Base-by-base conservation (phyloP, 148 eudicot genomes). In the Vaccinium macrocarpon region DNA sequence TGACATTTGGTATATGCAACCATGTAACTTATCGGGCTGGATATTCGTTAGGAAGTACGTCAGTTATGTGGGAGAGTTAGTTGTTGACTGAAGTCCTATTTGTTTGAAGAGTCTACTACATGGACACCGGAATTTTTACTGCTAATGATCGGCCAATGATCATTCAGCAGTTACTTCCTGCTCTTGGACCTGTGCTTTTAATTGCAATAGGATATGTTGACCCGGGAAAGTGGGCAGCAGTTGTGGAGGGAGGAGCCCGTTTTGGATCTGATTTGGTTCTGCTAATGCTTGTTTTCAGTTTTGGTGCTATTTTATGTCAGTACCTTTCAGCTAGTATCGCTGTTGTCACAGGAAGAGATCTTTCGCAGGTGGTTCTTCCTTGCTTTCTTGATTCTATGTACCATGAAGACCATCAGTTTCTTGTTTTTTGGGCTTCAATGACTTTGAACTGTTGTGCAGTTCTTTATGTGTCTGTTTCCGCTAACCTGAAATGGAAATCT, bases 181-280 rank as follows among this genome's bases (percentile, higher is more conserved):
- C 95, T 79, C 49, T 85, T 35, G 84, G 91, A 27, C 98, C 99
- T 25, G 82, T 87, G 76, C 88, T 97, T 68, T 83, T 93, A 52
- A 82, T 97, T 82, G 90, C 97, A 70, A 81, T 95, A 35, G 91
- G 95, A 79, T 95, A 92, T 87, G 87, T 95, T 61, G 98, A 97
- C 87, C 98, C 99, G 32, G 99, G 98, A 80, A 97, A 97, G 64
- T 97, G 98, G 98, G 95, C 91, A 61, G 90, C 96, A 82, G 87
- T 88, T 78, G 88, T 93, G 13, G 99, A 97, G 70, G 93, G 93
- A 72, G 99, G 99, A 79, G 96, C 99, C 61, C 96, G 90, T 50
- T 92, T 91, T 86, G 99, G 98, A 32, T 86, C 79, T 83, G 95
- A 93, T 92, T 87, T 95, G 50, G 86, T 87, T 21, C 80, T 88